phyloP scores from a whole-genome alignment of 495 filamentous ascomycete genomes.

The Recurvomyces mirabilis region DNA sequence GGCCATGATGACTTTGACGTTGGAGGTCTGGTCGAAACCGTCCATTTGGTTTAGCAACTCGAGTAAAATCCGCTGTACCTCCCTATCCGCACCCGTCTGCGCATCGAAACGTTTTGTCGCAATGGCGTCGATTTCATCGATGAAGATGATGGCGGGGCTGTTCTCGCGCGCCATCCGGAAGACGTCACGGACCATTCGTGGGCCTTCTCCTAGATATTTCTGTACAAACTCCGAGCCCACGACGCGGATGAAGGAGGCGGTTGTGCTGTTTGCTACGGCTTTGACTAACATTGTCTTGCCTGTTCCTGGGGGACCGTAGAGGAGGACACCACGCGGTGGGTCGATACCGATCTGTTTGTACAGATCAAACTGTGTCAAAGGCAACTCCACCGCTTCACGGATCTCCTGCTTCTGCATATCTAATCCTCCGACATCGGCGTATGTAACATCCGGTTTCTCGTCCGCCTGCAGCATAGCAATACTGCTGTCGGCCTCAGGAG shows the following conservation, averaged over 20 bases:
- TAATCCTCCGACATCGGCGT: conserved; percentile 91
- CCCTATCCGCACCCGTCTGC: conserved; percentile 89
- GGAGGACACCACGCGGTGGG: conserved; percentile 91
- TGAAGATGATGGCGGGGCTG: conserved; percentile 99
- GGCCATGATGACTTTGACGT: conserved; percentile 99
- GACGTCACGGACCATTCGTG: conserved; percentile 94
- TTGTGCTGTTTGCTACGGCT: conserved; percentile 90
- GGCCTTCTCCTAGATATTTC: conserved; percentile 98
- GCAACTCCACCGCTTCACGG: conserved; percentile 90
- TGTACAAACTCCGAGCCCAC: conserved; percentile 93
- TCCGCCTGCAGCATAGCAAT: conserved; percentile 95
- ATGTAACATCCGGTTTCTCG: conserved; percentile 97
- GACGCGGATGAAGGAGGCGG: conserved; percentile 97
- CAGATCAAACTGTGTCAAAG: conserved; percentile 91
- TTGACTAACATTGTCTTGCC: conserved; percentile 93
- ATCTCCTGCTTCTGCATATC: conserved; percentile 99
- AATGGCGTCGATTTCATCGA: conserved; percentile 99
- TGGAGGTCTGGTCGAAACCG: conserved; percentile 98
- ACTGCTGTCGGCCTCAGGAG: conserved; percentile 92
- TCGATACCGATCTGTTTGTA: conserved; percentile 99
- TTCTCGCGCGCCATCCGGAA: conserved; percentile 99
- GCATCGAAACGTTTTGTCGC: conserved; percentile 94
- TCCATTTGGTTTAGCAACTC: conserved; percentile 97
- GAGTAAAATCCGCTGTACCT: conserved; percentile 98
- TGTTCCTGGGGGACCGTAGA: conserved; percentile 94